Conservation (phyloP, 2,329 filamentous ascomycete genomes). For the Paracorniculantispora psalliotae region DNA sequence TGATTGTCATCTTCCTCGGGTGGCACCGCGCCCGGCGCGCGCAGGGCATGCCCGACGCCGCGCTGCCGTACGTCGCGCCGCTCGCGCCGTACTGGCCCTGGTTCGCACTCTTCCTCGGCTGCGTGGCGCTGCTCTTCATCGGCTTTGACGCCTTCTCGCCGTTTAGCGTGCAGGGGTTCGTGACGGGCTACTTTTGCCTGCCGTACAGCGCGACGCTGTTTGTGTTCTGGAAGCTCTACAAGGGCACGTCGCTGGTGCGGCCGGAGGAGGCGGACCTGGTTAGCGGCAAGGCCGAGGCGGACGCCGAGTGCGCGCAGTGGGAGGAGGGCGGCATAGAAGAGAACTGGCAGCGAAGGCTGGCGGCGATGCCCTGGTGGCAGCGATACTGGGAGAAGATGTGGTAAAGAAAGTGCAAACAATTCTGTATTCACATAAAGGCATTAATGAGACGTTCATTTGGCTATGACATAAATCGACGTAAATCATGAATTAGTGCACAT, state of each 20-base stretch:
- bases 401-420: too few relatives aligned
- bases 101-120: constrained; percentile 42
- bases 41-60: constrained; percentile 40
- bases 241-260: constrained; percentile 52
- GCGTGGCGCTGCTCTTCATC: constrained; percentile 48
- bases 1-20: constrained; percentile 37
- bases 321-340: constrained; percentile 43
- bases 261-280: constrained; percentile 57
- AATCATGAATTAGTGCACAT: too few relatives aligned
- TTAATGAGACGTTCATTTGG: too few relatives aligned
- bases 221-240: constrained; percentile 60
- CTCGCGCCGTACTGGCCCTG: constrained; percentile 49
- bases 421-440: too few relatives aligned
- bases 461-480: background rate
- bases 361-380: constrained; percentile 30
- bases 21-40: constrained; percentile 46
- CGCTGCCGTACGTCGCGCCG: constrained; percentile 45
- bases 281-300: constrained; percentile 60
- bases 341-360: constrained; percentile 34
- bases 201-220: constrained; percentile 53
- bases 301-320: constrained; percentile 45
- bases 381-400: constrained; percentile 36
- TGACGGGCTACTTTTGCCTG: constrained; percentile 50
- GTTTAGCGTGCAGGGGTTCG: constrained; percentile 42
- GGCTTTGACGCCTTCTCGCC: constrained; percentile 53